These are phyloP conservation scores for Alternaria postmessia DNA, from an alignment of 2,329 filamentous ascomycete species.

Conservation along the genomic window DNA sequence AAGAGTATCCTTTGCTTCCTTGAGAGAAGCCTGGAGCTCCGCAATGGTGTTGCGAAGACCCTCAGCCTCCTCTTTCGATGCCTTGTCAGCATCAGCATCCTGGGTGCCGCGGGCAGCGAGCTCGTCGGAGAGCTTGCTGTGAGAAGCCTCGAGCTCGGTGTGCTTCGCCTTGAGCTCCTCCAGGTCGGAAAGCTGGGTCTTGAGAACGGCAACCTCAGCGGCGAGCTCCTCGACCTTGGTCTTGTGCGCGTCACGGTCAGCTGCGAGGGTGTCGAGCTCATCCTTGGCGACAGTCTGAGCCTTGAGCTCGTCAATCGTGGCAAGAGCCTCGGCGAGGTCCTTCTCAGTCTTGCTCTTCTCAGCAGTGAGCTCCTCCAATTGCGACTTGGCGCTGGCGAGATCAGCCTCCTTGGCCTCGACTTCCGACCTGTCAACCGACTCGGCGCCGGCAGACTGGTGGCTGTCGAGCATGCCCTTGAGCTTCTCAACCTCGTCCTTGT, in stretches of 20 bases:
- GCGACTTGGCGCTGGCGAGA: conserved; percentile 28
- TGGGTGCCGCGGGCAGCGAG: conserved; percentile 27
- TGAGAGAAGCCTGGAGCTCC: conserved; percentile 36
- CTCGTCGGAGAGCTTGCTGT: conserved; percentile 23
- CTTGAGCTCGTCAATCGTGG: conserved; percentile 32
- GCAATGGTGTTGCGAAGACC: conserved; percentile 35
- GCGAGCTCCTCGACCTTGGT: conserved; percentile 35
- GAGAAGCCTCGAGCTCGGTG: conserved; percentile 27
- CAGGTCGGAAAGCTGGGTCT: conserved; percentile 32
- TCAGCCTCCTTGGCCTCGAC: conserved; percentile 42
- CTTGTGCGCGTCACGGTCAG: conserved; percentile 33
- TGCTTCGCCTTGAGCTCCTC: conserved; percentile 29
- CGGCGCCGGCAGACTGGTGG: conserved; percentile 28
- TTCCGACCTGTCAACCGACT: conserved; percentile 31
- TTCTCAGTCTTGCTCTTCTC: conserved; percentile 25
- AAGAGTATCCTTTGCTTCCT: conserved; percentile 27
- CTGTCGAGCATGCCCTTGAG: conserved; percentile 37
- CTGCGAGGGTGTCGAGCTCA: conserved; percentile 37
- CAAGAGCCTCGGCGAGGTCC: conserved; percentile 30
- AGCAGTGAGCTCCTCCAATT: conserved; percentile 26
- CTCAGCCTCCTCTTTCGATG: conserved; percentile 30
- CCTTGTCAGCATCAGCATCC: conserved; percentile 29
- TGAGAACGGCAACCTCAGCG: conserved; percentile 31
- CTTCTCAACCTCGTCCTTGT: conserved; percentile 41
- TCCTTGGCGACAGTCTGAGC: conserved; percentile 31